Evolutionary conservation across 2,329 filamentous ascomycete species (phyloP), one percentile per base, ranked within the genome.

Genomic region (Pseudopyrenochaeta lycopersici): DNA sequence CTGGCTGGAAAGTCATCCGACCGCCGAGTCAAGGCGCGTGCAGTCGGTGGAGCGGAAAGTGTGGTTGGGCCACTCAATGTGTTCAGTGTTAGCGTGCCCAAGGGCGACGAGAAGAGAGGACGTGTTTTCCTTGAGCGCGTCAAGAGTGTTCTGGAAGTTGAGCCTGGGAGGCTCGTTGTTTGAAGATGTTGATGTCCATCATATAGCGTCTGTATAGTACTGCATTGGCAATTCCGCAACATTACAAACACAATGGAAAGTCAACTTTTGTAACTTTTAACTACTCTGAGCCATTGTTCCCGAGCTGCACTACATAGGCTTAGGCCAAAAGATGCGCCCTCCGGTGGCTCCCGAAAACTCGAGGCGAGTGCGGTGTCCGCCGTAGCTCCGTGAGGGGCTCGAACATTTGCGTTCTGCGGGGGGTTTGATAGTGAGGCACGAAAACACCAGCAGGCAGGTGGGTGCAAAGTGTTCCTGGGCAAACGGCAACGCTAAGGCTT

Each of bases 81-180:
- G 0, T 96, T 98, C 73, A 94, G 87, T 67, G 80, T 99, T 46
- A 88, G 82, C 23, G 93, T 96, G 17, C 87, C 89, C 33, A 87
- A 85, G 77, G 86, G 85, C 7, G 95, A 99, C 75, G 90, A 93
- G 83, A 86, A 88, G 80, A 84, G 92, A 67, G 95, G 91, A 12
- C 83, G 85, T 69, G 82, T 88, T 10, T 99, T 97, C 79, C 77
- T 99, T 60, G 89, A 94, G 78, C 86, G 91, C 66, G 85, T 97
- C 71, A 97, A 97, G 86, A 79, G 83, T 40, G 88, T 94, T 21
- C 77, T 99, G 64, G 75, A 78, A 56, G 70, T 54, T 12, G 73
- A 77, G 51, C 75, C 76, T 7, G 75, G 75, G 31, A 64, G 72
- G 27, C 60, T 78, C 31, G 72, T 78, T 21, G 67, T 78, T 31